These are phyloP conservation scores for Jatropha curcas DNA, from an alignment of 345 rosid species.

Conservation along the genomic window DNA sequence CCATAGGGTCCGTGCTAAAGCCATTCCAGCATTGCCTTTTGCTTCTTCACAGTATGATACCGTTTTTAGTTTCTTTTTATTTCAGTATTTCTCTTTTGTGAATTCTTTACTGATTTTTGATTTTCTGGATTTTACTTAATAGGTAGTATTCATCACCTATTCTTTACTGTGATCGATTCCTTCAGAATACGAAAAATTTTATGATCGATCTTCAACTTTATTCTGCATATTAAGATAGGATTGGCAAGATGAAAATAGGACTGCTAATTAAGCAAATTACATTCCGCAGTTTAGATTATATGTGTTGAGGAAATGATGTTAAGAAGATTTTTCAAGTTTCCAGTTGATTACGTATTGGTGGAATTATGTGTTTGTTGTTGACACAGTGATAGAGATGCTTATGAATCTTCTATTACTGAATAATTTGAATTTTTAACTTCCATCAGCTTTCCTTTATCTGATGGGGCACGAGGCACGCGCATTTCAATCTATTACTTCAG, in stretches of 20 bases:
- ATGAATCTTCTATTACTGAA: not conserved
- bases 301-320: not conserved
- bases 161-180: not conserved
- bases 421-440: not conserved
- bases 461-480: not conserved
- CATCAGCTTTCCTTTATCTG: no score
- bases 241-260: not conserved
- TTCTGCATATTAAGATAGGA: not conserved
- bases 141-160: not conserved
- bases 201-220: not conserved
- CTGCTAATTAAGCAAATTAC: not conserved
- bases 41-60: constrained; percentile 71
- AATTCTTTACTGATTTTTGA: not conserved
- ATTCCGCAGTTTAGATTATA: not conserved
- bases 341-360: not conserved
- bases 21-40: constrained; percentile 69
- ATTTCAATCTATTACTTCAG: not conserved
- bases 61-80: not conserved
- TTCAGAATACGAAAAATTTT: not conserved
- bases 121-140: not conserved
- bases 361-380: not conserved
- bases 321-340: not conserved
- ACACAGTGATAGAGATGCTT: not conserved
- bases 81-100: not conserved
- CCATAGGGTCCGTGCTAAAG: constrained; percentile 51